Evolutionary conservation across 495 filamentous ascomycete genomes (phyloP).

Genomic region (Daldinia grandis): DNA sequence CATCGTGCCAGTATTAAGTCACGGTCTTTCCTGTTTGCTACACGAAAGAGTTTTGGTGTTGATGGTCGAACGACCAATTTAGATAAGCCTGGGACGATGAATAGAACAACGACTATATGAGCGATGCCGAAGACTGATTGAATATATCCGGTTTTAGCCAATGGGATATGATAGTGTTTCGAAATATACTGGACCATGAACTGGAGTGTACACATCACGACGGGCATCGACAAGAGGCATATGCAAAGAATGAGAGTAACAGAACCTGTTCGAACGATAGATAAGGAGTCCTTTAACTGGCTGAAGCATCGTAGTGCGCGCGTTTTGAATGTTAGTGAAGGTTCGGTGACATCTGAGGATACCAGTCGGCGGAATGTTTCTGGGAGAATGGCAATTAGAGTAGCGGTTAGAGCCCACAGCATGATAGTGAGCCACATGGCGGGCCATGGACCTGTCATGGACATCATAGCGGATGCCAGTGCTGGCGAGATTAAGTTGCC

Average conservation of each 20-base stretch:
- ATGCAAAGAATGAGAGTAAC: slow-evolving; percentile 39
- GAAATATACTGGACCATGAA: slow-evolving; percentile 46
- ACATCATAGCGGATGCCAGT: slow-evolving; percentile 65
- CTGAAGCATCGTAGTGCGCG: slow-evolving; percentile 16
- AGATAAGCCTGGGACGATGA: slow-evolving; percentile 39
- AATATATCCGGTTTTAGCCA: slow-evolving; percentile 43
- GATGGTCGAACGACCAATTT: slow-evolving; percentile 23
- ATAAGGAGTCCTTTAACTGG: slow-evolving; percentile 37
- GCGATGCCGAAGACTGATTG: slow-evolving; percentile 44
- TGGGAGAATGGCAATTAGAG: slow-evolving; percentile 51
- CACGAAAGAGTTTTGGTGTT: slow-evolving; percentile 29
- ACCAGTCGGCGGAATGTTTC: slow-evolving; percentile 50
- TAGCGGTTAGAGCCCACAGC: slow-evolving; percentile 40
- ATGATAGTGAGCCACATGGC: slow-evolving; percentile 51
- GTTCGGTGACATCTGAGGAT: not conserved
- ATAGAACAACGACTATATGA: slow-evolving; percentile 38
- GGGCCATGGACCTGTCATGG: slow-evolving; percentile 64
- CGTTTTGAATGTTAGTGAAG: slow-evolving; percentile 22
- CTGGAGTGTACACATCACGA: slow-evolving; percentile 39
- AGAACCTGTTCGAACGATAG: slow-evolving; percentile 32
- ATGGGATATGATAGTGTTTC: slow-evolving; percentile 42
- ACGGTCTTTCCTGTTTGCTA: slow-evolving; percentile 33
- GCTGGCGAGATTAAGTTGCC: slow-evolving; percentile 62
- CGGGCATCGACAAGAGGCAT: slow-evolving; percentile 33
- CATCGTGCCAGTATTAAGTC: slow-evolving; percentile 40